Conservation (phyloP, 345 rosid genomes). For the Linum tenue region DNA sequence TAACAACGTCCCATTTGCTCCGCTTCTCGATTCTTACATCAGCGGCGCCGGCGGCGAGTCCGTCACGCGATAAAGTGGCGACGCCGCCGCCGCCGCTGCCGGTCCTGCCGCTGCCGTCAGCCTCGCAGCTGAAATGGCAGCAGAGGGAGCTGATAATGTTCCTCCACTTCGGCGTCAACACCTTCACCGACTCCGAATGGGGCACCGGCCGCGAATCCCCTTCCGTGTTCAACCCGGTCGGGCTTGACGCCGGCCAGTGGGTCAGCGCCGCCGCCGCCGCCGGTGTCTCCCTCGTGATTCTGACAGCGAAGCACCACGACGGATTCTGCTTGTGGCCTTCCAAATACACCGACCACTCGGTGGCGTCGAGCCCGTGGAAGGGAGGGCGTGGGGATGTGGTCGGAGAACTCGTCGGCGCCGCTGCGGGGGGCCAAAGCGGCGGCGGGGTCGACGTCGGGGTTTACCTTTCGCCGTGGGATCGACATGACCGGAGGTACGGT, state of each 20-base stretch:
- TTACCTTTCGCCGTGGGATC: constrained; percentile 72
- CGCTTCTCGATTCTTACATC: too few species aligned
- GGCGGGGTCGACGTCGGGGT: constrained; percentile 47
- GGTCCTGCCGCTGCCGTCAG: constrained; percentile 50
- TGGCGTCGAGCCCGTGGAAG: constrained; percentile 51
- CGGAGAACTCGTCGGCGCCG: constrained; percentile 39
- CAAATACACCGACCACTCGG: constrained; percentile 57
- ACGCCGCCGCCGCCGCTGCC: constrained; percentile 46
- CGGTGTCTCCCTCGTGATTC: constrained; percentile 45
- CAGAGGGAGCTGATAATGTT: constrained; percentile 65
- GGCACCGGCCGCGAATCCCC: constrained; percentile 68
- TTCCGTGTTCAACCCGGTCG: constrained; percentile 35
- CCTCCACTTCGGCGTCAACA: constrained; percentile 73
- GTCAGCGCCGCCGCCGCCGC: constrained; percentile 39
- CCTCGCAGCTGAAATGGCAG: constrained; percentile 66
- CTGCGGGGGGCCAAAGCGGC: constrained; percentile 11
- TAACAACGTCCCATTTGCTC: too few species aligned
- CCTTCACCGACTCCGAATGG: constrained; percentile 68
- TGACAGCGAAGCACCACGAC: constrained; percentile 75
- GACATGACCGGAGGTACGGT: constrained; percentile 57
- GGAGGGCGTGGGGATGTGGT: constrained; percentile 58
- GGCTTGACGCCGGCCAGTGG: constrained; percentile 52
- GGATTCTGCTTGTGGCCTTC: constrained; percentile 78
- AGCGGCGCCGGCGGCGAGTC: too few species aligned
- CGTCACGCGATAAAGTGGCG: too few species aligned